These are phyloP conservation scores for Daedalea quercina DNA, from an alignment of 768 basidiomycete genomes.

Conservation along the genomic window DNA sequence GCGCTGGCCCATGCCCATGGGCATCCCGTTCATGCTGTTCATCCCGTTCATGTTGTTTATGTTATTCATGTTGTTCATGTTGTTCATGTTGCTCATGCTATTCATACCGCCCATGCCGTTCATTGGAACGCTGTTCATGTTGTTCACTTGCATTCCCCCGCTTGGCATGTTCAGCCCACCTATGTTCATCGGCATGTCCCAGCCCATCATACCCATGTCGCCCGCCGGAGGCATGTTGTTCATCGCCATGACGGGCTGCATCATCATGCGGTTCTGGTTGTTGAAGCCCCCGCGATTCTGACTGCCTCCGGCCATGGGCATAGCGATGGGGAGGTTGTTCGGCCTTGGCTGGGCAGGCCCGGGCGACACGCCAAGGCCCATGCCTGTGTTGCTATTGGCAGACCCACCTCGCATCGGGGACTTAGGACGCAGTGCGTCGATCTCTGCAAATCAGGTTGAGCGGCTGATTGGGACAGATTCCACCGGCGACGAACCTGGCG, in stretches of 20 bases:
- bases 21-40: background rate
- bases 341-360: slow-evolving; percentile 8
- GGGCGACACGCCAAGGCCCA: slow-evolving; percentile 6
- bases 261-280: slow-evolving; percentile 21
- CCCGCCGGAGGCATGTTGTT: slow-evolving; percentile 23
- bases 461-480: slow-evolving; percentile 6
- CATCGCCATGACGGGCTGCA: slow-evolving; percentile 36
- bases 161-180: slow-evolving; percentile 29
- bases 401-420: slow-evolving; percentile 55
- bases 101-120: slow-evolving; percentile 29
- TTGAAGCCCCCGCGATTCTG: slow-evolving; percentile 16
- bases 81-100: slow-evolving; percentile 8
- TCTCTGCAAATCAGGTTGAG: slow-evolving; percentile 37
- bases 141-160: slow-evolving; percentile 25
- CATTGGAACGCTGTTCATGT: slow-evolving; percentile 24
- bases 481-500: slow-evolving; percentile 30
- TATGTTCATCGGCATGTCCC: slow-evolving; percentile 21
- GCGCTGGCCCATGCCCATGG: slow-evolving; percentile 18
- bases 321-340: slow-evolving; percentile 27
- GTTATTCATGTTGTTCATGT: background rate
- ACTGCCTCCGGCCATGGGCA: slow-evolving; percentile 11
- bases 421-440: slow-evolving; percentile 80
- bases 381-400: slow-evolving; percentile 18
- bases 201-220: slow-evolving; percentile 24
- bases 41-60: background rate